These are phyloP conservation scores for Dothideomycetes sp. DNA, from an alignment of 2,329 filamentous ascomycete species.

Conservation along the genomic window DNA sequence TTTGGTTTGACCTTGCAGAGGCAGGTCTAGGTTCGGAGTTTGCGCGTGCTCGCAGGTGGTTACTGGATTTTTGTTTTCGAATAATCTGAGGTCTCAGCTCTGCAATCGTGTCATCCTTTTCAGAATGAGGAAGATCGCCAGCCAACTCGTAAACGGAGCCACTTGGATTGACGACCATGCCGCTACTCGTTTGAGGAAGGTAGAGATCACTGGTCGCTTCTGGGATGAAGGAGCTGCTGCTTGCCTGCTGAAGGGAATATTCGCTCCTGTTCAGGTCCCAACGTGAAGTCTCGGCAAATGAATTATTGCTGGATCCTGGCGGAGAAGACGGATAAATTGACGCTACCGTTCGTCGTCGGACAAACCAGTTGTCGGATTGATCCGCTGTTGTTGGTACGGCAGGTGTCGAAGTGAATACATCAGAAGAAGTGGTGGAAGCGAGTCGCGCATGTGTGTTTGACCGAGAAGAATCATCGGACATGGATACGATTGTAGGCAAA, in stretches of 20 bases:
- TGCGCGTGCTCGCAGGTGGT: conserved; percentile 25
- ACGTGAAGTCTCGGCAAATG: conserved; percentile 6
- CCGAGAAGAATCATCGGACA: conserved; percentile 18
- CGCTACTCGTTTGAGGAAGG: background rate
- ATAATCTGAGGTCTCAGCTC: conserved; percentile 25
- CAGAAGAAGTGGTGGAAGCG: conserved; percentile 21
- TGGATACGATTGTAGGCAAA: conserved; percentile 30
- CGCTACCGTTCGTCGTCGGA: conserved; percentile 7
- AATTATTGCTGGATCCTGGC: conserved; percentile 9
- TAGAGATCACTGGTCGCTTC: conserved; percentile 19
- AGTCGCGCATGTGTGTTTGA: conserved; percentile 20
- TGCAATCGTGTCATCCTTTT: conserved; percentile 27
- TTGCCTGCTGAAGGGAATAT: conserved; percentile 27
- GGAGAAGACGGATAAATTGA: no score
- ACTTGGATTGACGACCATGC: conserved; percentile 3
- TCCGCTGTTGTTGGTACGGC: background rate
- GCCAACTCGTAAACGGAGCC: conserved; percentile 5
- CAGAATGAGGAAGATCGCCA: conserved; percentile 12
- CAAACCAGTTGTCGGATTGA: conserved; percentile 6
- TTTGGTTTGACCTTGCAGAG: conserved; percentile 23
- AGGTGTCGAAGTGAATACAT: conserved; percentile 8
- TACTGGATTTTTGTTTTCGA: conserved; percentile 26
- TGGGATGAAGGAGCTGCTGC: conserved; percentile 23
- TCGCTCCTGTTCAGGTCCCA: conserved; percentile 2
- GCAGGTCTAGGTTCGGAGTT: conserved; percentile 17